Conservation (phyloP, 2,329 filamentous ascomycete genomes). For the Venturia aucupariae region DNA sequence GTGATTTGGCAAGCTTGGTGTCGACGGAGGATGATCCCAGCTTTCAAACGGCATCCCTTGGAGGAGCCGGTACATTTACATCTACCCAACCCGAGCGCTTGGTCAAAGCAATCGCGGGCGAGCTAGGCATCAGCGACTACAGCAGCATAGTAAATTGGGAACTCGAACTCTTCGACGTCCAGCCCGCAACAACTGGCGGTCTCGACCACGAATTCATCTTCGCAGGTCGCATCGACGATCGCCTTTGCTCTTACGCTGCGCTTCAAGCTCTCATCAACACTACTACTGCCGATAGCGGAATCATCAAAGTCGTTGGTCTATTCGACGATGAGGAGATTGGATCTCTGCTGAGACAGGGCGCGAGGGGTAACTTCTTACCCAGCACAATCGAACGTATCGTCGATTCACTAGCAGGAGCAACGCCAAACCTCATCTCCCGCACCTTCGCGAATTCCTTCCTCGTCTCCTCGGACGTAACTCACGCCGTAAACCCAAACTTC, state of each 20-base stretch:
- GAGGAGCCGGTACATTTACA: constrained; percentile 61
- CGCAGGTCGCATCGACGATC: constrained; percentile 91
- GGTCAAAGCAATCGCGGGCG: constrained; percentile 69
- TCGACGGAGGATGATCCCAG: constrained; percentile 24
- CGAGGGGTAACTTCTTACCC: constrained; percentile 79
- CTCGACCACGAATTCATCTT: constrained; percentile 92
- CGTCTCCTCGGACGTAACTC: constrained; percentile 84
- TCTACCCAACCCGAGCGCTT: constrained; percentile 77
- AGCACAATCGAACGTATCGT: constrained; percentile 71
- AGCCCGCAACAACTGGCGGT: constrained; percentile 75
- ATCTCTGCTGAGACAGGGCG: constrained; percentile 80
- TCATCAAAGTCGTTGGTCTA: constrained; percentile 82
- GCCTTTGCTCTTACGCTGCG: constrained; percentile 90
- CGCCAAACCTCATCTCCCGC: constrained; percentile 41
- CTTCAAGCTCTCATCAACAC: constrained; percentile 68
- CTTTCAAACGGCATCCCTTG: constrained; percentile 39
- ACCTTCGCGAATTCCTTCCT: constrained; percentile 91
- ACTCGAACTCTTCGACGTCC: constrained; percentile 84
- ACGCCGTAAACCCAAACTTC: constrained; percentile 95
- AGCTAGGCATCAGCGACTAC: constrained; percentile 55
- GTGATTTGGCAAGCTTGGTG: constrained; percentile 33
- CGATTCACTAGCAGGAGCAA: constrained; percentile 54
- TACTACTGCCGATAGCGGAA: constrained; percentile 46
- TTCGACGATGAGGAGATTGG: constrained; percentile 98
- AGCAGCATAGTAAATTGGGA: constrained; percentile 88